A percentile compares a stretch with the other conserved stretches of the same genome.
Conservation (phyloP, 208 protist genomes). For the Acanthamoeba royreba region DNA sequence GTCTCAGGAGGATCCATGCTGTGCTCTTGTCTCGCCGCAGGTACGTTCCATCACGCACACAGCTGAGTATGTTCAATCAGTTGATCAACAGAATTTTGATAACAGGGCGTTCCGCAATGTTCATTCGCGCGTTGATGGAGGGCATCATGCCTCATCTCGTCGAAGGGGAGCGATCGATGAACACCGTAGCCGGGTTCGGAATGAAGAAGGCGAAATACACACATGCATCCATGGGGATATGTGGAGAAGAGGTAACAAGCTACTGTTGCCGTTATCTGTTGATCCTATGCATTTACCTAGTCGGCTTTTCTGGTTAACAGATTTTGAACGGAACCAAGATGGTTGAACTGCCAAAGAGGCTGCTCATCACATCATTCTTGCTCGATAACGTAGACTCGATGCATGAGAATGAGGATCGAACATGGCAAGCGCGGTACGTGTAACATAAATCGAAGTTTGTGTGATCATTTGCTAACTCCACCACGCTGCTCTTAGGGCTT, state of each 20-base stretch:
- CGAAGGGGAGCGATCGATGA: constrained; percentile 26
- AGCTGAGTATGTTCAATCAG: too few relatives aligned
- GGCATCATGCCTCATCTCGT: background rate
- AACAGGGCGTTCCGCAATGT: background rate
- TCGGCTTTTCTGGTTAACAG: background rate
- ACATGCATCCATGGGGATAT: background rate
- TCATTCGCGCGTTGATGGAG: background rate
- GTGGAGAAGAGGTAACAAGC: constrained; percentile 33
- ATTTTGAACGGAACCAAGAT: constrained; percentile 31
- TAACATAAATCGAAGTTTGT: too few relatives aligned
- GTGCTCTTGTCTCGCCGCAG: background rate
- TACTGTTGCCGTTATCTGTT: too few relatives aligned
- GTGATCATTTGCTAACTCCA: too few relatives aligned
- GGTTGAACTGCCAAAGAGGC: background rate
- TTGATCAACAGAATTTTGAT: too few relatives aligned
- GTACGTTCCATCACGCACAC: background rate
- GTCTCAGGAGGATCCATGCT: constrained; percentile 20
- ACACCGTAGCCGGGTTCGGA: constrained; percentile 27
- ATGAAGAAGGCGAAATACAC: constrained; percentile 38
- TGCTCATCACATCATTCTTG: constrained; percentile 5
- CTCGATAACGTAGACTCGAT: background rate
- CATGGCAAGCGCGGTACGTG: background rate
- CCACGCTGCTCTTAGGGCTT: background rate
- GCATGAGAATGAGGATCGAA: background rate
- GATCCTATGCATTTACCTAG: too few relatives aligned